Percentiles rank a stretch among this genome's conserved stretches.
These are phyloP conservation scores for Candida methanosorbosa DNA, from an alignment of 805 yeast genomes.

Conservation along the genomic window DNA sequence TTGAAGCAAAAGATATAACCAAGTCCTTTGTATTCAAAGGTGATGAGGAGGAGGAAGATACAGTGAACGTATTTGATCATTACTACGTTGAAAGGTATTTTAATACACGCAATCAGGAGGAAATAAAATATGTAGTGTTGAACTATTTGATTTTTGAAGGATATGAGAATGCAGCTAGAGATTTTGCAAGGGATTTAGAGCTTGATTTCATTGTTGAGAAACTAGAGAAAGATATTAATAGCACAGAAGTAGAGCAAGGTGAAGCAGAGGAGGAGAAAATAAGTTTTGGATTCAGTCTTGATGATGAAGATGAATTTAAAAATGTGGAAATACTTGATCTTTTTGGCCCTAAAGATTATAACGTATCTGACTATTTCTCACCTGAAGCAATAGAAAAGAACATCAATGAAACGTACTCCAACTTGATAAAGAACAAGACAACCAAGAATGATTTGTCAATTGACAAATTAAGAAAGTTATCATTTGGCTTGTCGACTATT, in stretches of 20 bases:
- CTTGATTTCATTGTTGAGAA: conserved; percentile 19
- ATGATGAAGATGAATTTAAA: not conserved
- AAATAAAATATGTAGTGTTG: conserved; percentile 50
- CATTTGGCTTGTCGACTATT: conserved; percentile 41
- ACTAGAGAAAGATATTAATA: conserved; percentile 13
- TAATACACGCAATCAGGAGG: too few species aligned
- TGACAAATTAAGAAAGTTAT: conserved; percentile 10
- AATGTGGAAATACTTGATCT: not conserved
- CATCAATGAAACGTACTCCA: conserved; percentile 7
- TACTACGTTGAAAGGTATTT: too few species aligned
- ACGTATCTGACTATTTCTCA: conserved; percentile 6
- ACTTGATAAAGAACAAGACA: conserved; percentile 1
- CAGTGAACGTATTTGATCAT: too few species aligned
- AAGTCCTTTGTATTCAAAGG: too few species aligned
- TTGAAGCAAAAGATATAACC: too few species aligned
- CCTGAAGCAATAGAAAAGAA: conserved; percentile 7
- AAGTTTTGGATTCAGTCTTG: not conserved
- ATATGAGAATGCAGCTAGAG: conserved; percentile 55
- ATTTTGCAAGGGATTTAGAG: conserved; percentile 51
- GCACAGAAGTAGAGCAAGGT: not conserved
- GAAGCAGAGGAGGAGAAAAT: conserved; percentile 1
- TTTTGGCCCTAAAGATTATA: not conserved
- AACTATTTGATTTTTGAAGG: conserved; percentile 76
- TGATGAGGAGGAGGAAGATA: not conserved
- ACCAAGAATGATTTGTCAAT: not conserved